Evolutionary conservation across 495 filamentous ascomycete species (phyloP), one percentile per base, ranked within the genome.

Genomic region (Lichenothelia convexa): DNA sequence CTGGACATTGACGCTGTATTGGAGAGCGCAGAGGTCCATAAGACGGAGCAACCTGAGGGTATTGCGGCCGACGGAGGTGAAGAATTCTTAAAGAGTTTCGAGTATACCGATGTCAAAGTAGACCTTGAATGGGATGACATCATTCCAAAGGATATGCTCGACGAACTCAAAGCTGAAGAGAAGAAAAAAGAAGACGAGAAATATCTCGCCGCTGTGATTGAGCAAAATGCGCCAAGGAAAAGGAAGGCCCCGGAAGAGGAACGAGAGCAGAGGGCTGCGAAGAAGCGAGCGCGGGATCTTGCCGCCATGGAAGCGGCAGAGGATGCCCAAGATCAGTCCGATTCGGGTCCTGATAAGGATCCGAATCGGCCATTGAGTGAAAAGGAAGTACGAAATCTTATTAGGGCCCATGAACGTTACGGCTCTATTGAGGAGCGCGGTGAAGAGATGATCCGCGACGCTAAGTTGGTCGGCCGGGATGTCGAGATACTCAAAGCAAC

Each of bases 1-100:
- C 73, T 99, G n/a, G 89, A 99, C 49, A 94, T 99, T 41, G 89
- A 99, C 47, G 80, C 84, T 11, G 86, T 99, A 17, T 74, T 99
- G 8, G 85, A 81, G 32, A 91, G 91, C 55, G 89, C 91, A 18
- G 89, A 99, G 59, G 73, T 93, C 44, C 85, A 93, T 42, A 79
- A 91, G 49, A 93, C 86, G 0, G 83, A 93, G 47, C 77, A 93
- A 30, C 74, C 81, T 3, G 80, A 86, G 46, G 82, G 78, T 26
- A 78, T 94, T 34, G 81, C 87, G 40, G 89, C 84, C 37, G 89
- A 93, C 50, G 80, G 80, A 47, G 80, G 80, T 36, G 80, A 84
- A 45, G 92, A 94, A 35, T 99, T 95, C 54, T 68, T 95, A 56
- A 83, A 80, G 43, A 77, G 73, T 30, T 80, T 83, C 46, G 74